Percentiles rank a stretch among this genome's conserved stretches.
phyloP scores from a whole-genome alignment of 768 basidiomycete species.

The Tephrocybe sp. region DNA sequence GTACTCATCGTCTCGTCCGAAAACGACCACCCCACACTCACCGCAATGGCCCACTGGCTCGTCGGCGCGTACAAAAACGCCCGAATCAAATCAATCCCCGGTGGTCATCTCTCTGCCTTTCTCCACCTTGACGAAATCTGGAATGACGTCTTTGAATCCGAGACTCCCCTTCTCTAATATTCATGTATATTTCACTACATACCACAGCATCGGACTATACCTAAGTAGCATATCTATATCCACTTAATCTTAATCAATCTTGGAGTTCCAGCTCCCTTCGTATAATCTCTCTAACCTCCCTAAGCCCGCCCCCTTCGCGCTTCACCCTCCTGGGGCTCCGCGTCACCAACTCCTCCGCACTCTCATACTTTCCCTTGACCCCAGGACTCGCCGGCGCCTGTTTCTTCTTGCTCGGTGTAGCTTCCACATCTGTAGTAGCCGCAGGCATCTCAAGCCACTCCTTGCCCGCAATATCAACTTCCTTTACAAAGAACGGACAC shows the following conservation, averaged over 20 bases:
- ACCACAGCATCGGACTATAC: too few relatives aligned
- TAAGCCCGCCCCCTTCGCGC: constrained; percentile 68
- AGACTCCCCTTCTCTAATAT: too few relatives aligned
- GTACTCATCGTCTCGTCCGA: constrained; percentile 46
- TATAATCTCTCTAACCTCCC: constrained; percentile 82
- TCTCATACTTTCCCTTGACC: constrained; percentile 51
- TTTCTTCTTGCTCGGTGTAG: constrained; percentile 41
- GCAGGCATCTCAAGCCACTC: constrained; percentile 68
- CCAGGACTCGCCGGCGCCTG: constrained; percentile 50
- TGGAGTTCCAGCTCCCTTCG: constrained; percentile 73
- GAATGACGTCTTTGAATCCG: constrained; percentile 33
- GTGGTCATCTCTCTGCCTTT: constrained; percentile 49
- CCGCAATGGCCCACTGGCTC: constrained; percentile 49
- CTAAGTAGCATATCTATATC: too few relatives aligned
- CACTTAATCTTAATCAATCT: constrained; percentile 37
- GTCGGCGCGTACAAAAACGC: constrained; percentile 45
- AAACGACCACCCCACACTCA: constrained; percentile 42
- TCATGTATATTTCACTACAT: too few relatives aligned
- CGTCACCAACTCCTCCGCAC: constrained; percentile 57
- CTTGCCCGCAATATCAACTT: constrained; percentile 57
- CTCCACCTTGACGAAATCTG: constrained; percentile 48
- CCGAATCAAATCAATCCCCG: constrained; percentile 37
- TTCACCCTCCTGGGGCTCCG: constrained; percentile 76
- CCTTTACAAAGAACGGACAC: constrained; percentile 81
- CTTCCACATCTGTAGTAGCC: constrained; percentile 25